Conservation (phyloP, 2,329 filamentous ascomycete species). For the Pestalotiopsis sp. region DNA sequence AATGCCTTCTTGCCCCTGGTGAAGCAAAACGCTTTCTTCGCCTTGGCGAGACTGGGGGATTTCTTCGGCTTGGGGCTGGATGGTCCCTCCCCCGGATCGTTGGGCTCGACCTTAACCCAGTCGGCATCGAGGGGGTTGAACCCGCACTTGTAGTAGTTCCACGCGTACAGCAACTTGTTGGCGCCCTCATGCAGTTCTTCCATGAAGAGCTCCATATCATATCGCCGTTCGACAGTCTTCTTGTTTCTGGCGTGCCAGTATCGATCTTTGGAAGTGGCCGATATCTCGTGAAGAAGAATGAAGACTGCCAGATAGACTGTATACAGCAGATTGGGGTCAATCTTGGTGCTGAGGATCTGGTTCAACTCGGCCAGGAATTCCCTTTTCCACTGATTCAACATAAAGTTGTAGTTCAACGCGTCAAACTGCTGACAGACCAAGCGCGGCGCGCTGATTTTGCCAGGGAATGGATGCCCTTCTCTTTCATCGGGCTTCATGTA, state of each 20-base stretch:
- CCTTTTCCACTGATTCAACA: constrained; percentile 24
- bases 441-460: constrained; percentile 34
- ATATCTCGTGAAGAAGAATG: constrained; percentile 38
- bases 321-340: constrained; percentile 29
- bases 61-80: not conserved
- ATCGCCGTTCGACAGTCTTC: constrained; percentile 31
- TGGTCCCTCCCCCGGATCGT: not conserved
- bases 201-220: constrained; percentile 43
- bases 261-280: constrained; percentile 41
- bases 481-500: constrained; percentile 40
- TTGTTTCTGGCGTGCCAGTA: constrained; percentile 45
- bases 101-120: constrained; percentile 27
- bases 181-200: constrained; percentile 47
- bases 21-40: too few species aligned
- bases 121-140: constrained; percentile 30
- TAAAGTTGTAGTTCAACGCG: constrained; percentile 25
- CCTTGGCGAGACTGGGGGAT: too few species aligned
- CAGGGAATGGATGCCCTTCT: constrained; percentile 38
- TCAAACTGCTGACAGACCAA: constrained; percentile 36
- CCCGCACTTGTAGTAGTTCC: constrained; percentile 52
- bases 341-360: constrained; percentile 27
- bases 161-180: constrained; percentile 48
- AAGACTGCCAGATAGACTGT: constrained; percentile 33
- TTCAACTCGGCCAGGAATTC: constrained; percentile 28
- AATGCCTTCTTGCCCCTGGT: too few species aligned